Percentiles rank a stretch among this genome's conserved stretches.
phyloP scores from a whole-genome alignment of 1,284 basidiomycete genomes.

The Flammula alnicola region DNA sequence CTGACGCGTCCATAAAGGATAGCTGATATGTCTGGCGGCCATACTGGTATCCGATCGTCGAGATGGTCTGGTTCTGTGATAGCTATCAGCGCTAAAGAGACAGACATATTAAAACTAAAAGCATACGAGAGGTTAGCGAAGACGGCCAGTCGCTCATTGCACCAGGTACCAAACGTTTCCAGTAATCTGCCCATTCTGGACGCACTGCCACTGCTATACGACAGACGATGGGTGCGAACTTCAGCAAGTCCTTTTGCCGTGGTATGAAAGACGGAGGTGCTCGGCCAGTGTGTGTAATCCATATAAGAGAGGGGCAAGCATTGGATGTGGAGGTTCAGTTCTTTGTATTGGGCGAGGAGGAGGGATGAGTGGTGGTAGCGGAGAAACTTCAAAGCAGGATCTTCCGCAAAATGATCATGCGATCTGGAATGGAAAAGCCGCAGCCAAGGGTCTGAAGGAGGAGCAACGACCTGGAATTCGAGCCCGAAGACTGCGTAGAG shows the following conservation, averaged over 20 bases:
- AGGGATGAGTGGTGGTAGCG: conserved; percentile 39
- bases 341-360: conserved; percentile 28
- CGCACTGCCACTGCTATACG: conserved; percentile 69
- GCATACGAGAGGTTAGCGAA: conserved; percentile 48
- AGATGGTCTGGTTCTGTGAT: conserved; percentile 48
- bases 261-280: conserved; percentile 58
- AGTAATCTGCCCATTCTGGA: conserved; percentile 88
- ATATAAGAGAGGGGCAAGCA: conserved; percentile 60
- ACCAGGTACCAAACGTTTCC: conserved; percentile 76
- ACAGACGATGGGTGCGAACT: conserved; percentile 68
- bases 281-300: conserved; percentile 82
- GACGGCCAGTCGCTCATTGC: conserved; percentile 61
- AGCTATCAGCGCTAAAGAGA: conserved; percentile 23
- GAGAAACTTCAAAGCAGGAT: conserved; percentile 55
- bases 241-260: conserved; percentile 57
- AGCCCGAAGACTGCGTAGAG: conserved; percentile 58
- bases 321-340: conserved; percentile 40
- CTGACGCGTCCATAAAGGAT: conserved; percentile 67
- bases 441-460: conserved; percentile 36
- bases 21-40: conserved; percentile 70
- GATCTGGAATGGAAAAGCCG: conserved; percentile 39
- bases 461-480: conserved; percentile 22
- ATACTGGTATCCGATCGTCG: conserved; percentile 70
- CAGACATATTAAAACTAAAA: neutral
- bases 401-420: conserved; percentile 56